Base-by-base conservation (phyloP, 1,284 basidiomycete genomes). In the Cryptococcus sp. region DNA sequence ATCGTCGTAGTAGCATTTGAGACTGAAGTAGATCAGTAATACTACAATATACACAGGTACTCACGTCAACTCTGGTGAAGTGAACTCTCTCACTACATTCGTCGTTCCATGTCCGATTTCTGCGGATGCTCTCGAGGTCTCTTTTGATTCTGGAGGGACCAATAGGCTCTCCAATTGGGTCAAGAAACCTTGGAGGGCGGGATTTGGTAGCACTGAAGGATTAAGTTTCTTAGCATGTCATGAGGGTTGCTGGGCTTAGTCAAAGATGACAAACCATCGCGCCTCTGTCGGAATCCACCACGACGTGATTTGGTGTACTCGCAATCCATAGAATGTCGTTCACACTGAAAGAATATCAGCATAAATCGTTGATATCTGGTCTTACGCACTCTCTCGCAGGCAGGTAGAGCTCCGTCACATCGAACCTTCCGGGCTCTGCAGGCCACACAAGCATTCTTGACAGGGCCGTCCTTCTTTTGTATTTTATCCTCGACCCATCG, bases 251-350 rank as follows among this genome's bases (percentile, higher is more conserved):
- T 34, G 8, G 29, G 29, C 29, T 13, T 34, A 13, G 29, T 34
- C 8, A 10, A 2, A 34, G 29, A 10, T 5, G 8, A 34, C 65
- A 59, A 51, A 68, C 68, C 58, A 55, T 73, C 69, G 20, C 69
- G 67, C 61, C 73, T 74, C 67, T 75, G 78, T 56, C 78, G 67
- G 1, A 76, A 74, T 7, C 78, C 78, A 8, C 77, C 78, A 34
- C 78, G 64, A 38, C 72, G 64, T n/a, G 74, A 77, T 64, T 78
- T 79, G 59, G 79, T 75, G 58, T 72, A 79, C 37, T 75, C 73
- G 59, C 78, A 79, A 48, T 74, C 70, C 13, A 73, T 11, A 17
- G 40, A 19, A 25, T 22, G n/a, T 11, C 45, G 26, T 34, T 34
- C 8, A 34, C 29, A 34, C 29, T 34, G 8, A 10, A 10, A 34